Percentiles rank a stretch among this genome's conserved stretches.
These are phyloP conservation scores for Hordeum marinum DNA, from an alignment of 176 grass and related monocot genomes.

Conservation along the genomic window DNA sequence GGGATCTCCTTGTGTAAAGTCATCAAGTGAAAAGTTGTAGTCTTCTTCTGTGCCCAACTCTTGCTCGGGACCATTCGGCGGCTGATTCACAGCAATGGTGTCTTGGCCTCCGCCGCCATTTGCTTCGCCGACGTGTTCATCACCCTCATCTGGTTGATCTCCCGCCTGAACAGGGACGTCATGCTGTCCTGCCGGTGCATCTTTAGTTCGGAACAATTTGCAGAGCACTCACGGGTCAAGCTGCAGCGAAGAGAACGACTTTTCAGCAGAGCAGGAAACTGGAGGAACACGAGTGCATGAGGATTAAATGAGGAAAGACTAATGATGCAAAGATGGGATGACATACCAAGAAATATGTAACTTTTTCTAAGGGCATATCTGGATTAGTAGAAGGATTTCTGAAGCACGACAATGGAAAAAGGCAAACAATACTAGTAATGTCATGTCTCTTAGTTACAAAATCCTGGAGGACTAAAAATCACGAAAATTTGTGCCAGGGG, in stretches of 20 bases:
- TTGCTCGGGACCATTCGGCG: neutral
- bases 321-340: neutral
- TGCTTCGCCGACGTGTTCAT: neutral
- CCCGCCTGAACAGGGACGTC: neutral
- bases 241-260: neutral
- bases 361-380: too few species aligned
- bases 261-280: neutral
- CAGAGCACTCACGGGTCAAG: conserved; percentile 29
- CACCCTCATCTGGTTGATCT: neutral
- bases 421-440: too few species aligned
- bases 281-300: neutral
- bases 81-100: neutral
- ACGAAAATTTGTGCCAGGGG: neutral
- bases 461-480: neutral
- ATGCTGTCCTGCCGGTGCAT: neutral
- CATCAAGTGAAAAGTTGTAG: neutral
- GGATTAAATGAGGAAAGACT: neutral
- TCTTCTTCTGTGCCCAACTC: neutral
- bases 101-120: neutral
- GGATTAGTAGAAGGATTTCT: too few species aligned
- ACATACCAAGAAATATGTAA: neutral
- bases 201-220: neutral
- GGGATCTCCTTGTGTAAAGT: neutral
- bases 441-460: too few species aligned
- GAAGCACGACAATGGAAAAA: too few species aligned